These are phyloP conservation scores for Thelonectria discophora DNA, from an alignment of 2,329 filamentous ascomycete species.

Conservation along the genomic window DNA sequence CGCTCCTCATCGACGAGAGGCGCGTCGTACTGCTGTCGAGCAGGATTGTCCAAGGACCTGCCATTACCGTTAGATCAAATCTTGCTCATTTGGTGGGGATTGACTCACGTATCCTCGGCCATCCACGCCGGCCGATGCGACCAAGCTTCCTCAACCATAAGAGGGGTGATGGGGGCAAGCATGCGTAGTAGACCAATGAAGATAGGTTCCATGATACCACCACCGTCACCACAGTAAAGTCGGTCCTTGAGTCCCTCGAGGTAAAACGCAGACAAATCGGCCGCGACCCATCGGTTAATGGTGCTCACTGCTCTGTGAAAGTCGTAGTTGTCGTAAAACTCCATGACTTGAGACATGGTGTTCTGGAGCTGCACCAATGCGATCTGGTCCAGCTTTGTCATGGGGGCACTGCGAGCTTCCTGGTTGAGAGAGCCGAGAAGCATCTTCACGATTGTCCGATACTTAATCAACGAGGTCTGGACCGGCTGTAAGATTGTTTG, in stretches of 20 bases:
- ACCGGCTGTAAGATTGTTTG: constrained; percentile 79
- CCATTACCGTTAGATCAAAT: constrained; percentile 29
- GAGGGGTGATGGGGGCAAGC: constrained; percentile 81
- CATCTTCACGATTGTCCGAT: constrained; percentile 90
- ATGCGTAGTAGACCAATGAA: constrained; percentile 79
- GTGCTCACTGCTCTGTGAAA: constrained; percentile 80
- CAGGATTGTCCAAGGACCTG: constrained; percentile 50
- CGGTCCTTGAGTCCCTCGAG: constrained; percentile 92
- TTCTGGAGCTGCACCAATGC: constrained; percentile 78
- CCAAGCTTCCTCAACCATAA: constrained; percentile 91
- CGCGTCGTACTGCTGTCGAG: constrained; percentile 57
- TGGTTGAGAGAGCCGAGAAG: constrained; percentile 78
- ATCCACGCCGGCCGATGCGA: constrained; percentile 75
- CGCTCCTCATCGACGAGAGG: constrained; percentile 54
- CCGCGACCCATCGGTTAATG: constrained; percentile 83
- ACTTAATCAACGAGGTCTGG: constrained; percentile 82
- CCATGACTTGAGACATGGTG: constrained; percentile 70
- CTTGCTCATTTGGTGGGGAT: constrained; percentile 11
- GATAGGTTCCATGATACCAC: constrained; percentile 71
- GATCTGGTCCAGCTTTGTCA: constrained; percentile 75
- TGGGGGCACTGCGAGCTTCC: constrained; percentile 57
- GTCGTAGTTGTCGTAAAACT: constrained; percentile 75
- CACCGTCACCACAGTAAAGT: constrained; percentile 82
- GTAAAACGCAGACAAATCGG: constrained; percentile 91
- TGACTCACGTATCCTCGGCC: constrained; percentile 56